phyloP scores from a whole-genome alignment of 1,284 basidiomycete species.

The Ceratobasidium papillatum region DNA sequence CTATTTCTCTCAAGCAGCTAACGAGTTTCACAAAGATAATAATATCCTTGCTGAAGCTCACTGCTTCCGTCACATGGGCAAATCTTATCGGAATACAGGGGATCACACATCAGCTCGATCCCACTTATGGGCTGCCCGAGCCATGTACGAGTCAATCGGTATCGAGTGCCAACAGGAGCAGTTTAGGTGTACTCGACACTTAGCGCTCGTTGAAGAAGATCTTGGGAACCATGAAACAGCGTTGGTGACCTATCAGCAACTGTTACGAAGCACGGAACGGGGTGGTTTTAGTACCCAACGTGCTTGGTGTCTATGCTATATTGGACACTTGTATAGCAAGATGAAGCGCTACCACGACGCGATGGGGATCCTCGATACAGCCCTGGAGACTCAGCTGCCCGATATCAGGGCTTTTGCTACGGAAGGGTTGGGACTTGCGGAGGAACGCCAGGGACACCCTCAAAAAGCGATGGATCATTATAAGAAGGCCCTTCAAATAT shows the following conservation, averaged over 20 bases:
- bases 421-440: not conserved
- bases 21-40: not conserved
- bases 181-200: not conserved
- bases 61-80: not conserved
- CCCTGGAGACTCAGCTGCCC: not conserved
- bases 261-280: not conserved
- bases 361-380: not conserved
- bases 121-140: not conserved
- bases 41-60: not conserved
- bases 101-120: not conserved
- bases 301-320: not conserved
- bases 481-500: too few relatives aligned
- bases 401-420: not conserved
- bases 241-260: not conserved
- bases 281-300: not conserved
- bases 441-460: not conserved
- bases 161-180: not conserved
- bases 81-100: not conserved
- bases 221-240: not conserved
- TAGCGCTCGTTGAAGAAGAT: slow-evolving; percentile 3
- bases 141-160: not conserved
- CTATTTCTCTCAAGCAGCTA: not conserved
- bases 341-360: not conserved
- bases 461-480: not conserved
- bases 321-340: not conserved